Percentiles rank a stretch among this genome's conserved stretches.
These are phyloP conservation scores for Dactylis glomerata DNA, from an alignment of 176 grass and related monocot species.

Conservation along the genomic window DNA sequence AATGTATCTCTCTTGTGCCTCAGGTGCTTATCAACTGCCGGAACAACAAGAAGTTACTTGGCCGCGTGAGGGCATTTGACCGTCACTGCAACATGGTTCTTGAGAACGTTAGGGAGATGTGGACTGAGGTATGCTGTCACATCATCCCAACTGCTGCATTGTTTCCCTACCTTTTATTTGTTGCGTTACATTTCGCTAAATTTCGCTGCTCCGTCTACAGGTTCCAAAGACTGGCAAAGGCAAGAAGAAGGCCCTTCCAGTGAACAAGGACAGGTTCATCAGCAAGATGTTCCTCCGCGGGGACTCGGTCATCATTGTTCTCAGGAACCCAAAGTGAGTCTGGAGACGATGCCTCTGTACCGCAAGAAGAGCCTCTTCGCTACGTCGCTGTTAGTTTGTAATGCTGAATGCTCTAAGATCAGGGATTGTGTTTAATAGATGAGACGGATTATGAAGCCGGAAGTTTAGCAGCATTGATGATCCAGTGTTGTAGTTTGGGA, in stretches of 20 bases:
- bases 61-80: slow-evolving; percentile 93
- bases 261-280: slow-evolving; percentile 96
- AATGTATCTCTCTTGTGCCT: background rate
- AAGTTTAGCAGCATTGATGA: background rate
- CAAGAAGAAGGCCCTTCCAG: slow-evolving; percentile 96
- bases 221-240: slow-evolving; percentile 91
- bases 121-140: slow-evolving; percentile 64
- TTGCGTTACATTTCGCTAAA: background rate
- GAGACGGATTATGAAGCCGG: background rate
- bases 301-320: slow-evolving; percentile 90
- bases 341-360: background rate
- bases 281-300: slow-evolving; percentile 98
- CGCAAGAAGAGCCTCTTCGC: background rate
- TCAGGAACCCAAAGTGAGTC: slow-evolving; percentile 78
- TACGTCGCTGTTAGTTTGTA: slow-evolving; percentile 10
- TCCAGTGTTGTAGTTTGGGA: slow-evolving; percentile 18
- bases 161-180: background rate
- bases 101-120: slow-evolving; percentile 97
- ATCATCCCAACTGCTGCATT: background rate
- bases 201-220: slow-evolving; percentile 14
- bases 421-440: background rate
- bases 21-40: slow-evolving; percentile 96
- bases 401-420: background rate
- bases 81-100: slow-evolving; percentile 98
- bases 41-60: slow-evolving; percentile 96